Evolutionary conservation across 192 early-diverging fungal genomes (phyloP), one percentile per base, ranked within the genome.

Genomic region (Coemansia brasiliensis): DNA sequence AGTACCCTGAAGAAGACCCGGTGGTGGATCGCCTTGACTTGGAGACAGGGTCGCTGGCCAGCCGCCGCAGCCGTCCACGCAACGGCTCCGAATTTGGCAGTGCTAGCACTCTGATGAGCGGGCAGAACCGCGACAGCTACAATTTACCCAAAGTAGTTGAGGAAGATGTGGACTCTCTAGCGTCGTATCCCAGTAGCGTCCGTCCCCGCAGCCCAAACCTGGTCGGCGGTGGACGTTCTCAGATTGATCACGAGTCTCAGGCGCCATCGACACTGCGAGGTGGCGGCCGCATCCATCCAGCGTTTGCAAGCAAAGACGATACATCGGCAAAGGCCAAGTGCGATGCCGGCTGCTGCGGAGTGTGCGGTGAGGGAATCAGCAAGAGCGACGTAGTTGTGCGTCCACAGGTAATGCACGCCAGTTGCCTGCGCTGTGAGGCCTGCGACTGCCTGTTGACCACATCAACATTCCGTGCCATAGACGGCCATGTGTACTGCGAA

Each of bases 401-500:
- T 1, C 76, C 69, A 10, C 69, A 70, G 48, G 63, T 79, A 16
- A 79, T 79, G 69, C 76, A 79, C 49, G 70, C 70, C 38, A 73
- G 70, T 59, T 79, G 76, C 49, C 59, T 79, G 39, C 67, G 71
- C 29, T 79, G 76, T 44, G 76, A 79, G 56, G 67, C 76, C 11
- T 79, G 76, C 50, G 76, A 73, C 55, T 73, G 76, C 37, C 39
- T 70, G 51, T 53, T 80, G 12, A 80, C 77, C n/a, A 63, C 71
- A 12, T 72, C 69, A 52, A 74, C 69, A 16, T 80, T 73, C 71
- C 77, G 71, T 5, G 69, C 70, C 0, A 65, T 80, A 22, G 63
- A 80, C 55, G 77, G 70, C 7, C 77, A 80, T 10, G 69, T 80
- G 42, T 80, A 73, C 56, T 80, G 77, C 59, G 77, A 80, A 48